Evolutionary conservation across 2,329 filamentous ascomycete species (phyloP), one percentile per base, ranked within the genome.

Genomic region (Mycocentrospora acerina): DNA sequence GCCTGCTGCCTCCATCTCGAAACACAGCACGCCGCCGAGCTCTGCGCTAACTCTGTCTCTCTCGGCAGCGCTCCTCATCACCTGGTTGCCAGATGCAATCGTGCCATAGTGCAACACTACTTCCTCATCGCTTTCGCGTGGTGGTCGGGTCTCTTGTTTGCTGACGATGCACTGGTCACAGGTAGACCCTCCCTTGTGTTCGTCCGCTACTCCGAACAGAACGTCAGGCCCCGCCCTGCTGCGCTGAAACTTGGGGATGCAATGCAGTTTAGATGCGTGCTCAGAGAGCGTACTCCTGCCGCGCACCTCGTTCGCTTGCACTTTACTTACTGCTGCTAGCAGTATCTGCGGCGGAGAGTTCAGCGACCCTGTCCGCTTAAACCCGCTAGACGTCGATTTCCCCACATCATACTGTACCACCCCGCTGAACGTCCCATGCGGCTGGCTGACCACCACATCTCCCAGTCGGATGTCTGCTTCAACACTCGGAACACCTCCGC

Each of bases 31-130:
- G 2, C 36, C 42, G 24, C 54, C 39, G 31, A 43, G 44, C 44
- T 56, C 45, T 3, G 30, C 37, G 31, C 43, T 42, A 45, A 73
- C 47, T 1, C 14, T 18, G 35, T 74, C 71, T 10, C 71, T 61
- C 12, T 64, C 45, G 10, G 50, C 31, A 1, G 61, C 70, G 10
- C 64, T 66, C 37, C 67, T 71, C 42, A 76, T 68, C 1, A 75
- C 67, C 1, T 53, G 62, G 35, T 74, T 66, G 11, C 64, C 69
- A 0, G 69, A 73, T 4, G 61, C 71, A 1, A 74, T 58, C 1
- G 46, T 36, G 0, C 71, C 71, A 19, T 73, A 49, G 35, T 71
- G 66, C 1, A 74, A 41, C 1, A 13, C 37, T 26, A 64, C 58
- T 6, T 44, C 33, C 29, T 19, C 38, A 39, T 24, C 27, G 28